Conservation (phyloP, 345 rosid genomes). For the Boechera retrofracta region DNA sequence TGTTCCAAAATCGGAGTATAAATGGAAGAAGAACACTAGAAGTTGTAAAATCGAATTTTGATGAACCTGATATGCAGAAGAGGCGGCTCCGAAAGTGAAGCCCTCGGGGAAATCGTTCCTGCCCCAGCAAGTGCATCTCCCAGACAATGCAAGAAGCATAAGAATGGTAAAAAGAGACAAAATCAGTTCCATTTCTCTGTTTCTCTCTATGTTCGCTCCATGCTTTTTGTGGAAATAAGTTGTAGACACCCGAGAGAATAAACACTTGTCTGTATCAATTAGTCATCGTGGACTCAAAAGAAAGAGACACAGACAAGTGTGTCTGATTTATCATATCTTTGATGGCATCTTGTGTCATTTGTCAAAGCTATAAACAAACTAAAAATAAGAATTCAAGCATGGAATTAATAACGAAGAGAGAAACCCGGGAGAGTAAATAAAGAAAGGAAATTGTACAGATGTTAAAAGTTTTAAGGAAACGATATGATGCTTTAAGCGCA, state of each 20-base stretch:
- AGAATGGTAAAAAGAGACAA: neutral
- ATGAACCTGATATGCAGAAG: slow-evolving; percentile 62
- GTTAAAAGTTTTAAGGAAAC: neutral
- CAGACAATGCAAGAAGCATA: neutral
- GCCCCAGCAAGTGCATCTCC: slow-evolving; percentile 15
- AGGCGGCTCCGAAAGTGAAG: slow-evolving; percentile 58
- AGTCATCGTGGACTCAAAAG: neutral
- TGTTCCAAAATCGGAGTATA: neutral
- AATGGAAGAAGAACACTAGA: neutral
- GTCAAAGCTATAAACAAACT: too few relatives aligned
- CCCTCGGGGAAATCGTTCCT: slow-evolving; percentile 56
- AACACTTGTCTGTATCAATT: neutral
- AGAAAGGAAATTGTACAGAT: neutral
- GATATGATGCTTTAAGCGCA: too few relatives aligned
- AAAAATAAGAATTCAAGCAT: too few relatives aligned
- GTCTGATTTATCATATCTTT: neutral
- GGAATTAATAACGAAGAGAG: too few relatives aligned
- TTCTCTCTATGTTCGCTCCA: neutral
- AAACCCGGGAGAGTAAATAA: neutral
- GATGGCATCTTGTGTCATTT: too few relatives aligned
- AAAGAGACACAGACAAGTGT: neutral
- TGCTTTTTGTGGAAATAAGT: neutral
- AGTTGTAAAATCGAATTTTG: neutral
- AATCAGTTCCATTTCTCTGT: slow-evolving; percentile 8
- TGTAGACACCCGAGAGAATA: neutral